phyloP scores from a whole-genome alignment of 2,329 filamentous ascomycete genomes.

The Ophiostoma novo-ulmi region DNA sequence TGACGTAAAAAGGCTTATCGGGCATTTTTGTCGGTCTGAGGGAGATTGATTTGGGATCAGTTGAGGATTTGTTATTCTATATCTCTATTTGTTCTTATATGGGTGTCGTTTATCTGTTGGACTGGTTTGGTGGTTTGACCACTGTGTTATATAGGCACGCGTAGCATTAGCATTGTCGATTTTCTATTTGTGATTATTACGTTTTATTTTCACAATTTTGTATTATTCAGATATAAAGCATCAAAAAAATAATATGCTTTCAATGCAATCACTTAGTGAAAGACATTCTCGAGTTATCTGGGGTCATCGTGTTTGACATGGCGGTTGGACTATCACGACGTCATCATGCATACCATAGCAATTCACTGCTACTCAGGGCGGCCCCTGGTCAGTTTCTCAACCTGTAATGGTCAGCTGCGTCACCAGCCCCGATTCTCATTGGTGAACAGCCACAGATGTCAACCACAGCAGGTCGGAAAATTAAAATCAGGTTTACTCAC shows the following conservation, averaged over 20 bases:
- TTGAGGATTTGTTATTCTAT: not conserved
- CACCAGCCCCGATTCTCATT: not conserved
- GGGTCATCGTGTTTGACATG: not conserved
- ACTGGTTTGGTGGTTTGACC: not conserved
- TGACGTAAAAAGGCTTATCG: not conserved
- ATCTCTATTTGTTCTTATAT: not conserved
- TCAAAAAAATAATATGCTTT: not conserved
- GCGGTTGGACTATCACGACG: not conserved
- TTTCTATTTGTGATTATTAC: not conserved
- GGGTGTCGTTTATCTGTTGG: not conserved
- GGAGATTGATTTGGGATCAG: not conserved
- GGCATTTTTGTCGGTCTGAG: not conserved
- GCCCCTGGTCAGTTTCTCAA: not conserved
- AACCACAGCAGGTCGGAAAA: not conserved
- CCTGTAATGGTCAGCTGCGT: not conserved
- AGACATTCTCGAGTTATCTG: not conserved
- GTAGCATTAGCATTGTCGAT: not conserved
- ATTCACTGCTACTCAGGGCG: not conserved
- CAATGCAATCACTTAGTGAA: no score
- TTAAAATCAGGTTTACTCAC: not conserved
- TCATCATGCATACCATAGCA: not conserved
- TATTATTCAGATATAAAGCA: not conserved
- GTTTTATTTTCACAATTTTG: not conserved
- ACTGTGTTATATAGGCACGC: not conserved
- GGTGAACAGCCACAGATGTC: slow-evolving; percentile 3